Percentiles rank a stretch among this genome's conserved stretches.
phyloP scores from a whole-genome alignment of 176 grass and related monocot genomes.

The Aegilops umbellulata region DNA sequence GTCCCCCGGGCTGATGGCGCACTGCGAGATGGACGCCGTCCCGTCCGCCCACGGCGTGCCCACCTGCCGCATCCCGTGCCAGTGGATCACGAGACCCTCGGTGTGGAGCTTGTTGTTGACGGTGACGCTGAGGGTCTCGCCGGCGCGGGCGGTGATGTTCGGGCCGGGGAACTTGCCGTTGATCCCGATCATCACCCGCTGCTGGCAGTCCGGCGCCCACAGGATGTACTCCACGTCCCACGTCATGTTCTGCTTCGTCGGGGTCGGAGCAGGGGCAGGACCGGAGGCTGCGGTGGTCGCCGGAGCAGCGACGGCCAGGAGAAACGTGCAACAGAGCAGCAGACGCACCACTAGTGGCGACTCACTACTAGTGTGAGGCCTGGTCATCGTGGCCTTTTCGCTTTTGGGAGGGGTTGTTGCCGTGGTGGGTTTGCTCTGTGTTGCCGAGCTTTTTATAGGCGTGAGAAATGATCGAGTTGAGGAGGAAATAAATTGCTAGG shows the following conservation, averaged over 20 bases:
- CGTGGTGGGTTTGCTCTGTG: neutral
- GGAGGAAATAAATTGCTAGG: neutral
- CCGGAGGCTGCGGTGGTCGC: neutral
- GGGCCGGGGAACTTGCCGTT: conserved; percentile 33
- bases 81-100: conserved; percentile 36
- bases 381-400: neutral
- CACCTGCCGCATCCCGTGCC: conserved; percentile 37
- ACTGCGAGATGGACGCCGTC: conserved; percentile 30
- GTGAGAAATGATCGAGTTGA: neutral
- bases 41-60: conserved; percentile 33
- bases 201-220: conserved; percentile 41
- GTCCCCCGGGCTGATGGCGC: neutral
- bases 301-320: neutral
- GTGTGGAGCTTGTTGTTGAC: conserved; percentile 34
- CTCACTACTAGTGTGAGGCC: neutral
- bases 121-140: neutral
- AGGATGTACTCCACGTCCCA: conserved; percentile 39
- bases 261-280: neutral
- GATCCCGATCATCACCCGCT: conserved; percentile 38
- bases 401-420: neutral
- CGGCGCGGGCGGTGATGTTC: conserved; percentile 1
- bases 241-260: neutral
- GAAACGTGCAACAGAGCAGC: neutral
- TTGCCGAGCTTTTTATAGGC: neutral
- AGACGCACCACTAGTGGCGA: neutral